Base-by-base conservation (phyloP, 441 rosid species). In the Populus trichocarpa region DNA sequence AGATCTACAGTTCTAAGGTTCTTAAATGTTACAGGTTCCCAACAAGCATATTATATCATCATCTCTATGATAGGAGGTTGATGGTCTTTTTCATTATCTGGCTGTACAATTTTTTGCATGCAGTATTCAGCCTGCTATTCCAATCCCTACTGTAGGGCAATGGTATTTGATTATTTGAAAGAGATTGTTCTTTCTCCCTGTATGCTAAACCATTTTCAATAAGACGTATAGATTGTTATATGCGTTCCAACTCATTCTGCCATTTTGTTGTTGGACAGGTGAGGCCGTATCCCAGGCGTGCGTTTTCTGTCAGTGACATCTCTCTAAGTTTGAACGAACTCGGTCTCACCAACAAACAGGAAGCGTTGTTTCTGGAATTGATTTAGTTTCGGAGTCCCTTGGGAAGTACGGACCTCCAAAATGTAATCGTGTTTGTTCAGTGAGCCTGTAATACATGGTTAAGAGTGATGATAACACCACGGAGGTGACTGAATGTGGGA, bases 331-430 rank as follows among this genome's bases (percentile, higher is more conserved):
- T 95, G 78, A 83, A 84, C 66, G 92, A 87, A 73, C 84, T 90
- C 67, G 97, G 96, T 72, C 88, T 95, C 70, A 88, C 90, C 70
- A 86, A 85, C 84, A 91, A 88, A 80, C 96, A 92, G 78, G 97
- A 92, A 89, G 91, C 89, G 23, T 79, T 95, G 84, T 95, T 88
- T 80, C 85, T 95, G 70, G 99, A 93, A 84, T 73, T 87, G 79
- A 82, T 86, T 74, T 92, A 92, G 83, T 78, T n/a, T 77, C 53
- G 14, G 14, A 30, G 46, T 3, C 40, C 30, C 8, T 30, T 67
- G 23, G 46, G 23, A 67, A 66, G 22, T 53, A 18, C 50, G 20
- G 14, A 77, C 50, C 69, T 2, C n/a, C 64, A 67, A 18, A 20
- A 13, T 53, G 36, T 20, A 69, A 67, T 26, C 3, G 0, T n/a